Evolutionary conservation across 1,284 basidiomycete species (phyloP).

Genomic region (Schizophyllum commune): DNA sequence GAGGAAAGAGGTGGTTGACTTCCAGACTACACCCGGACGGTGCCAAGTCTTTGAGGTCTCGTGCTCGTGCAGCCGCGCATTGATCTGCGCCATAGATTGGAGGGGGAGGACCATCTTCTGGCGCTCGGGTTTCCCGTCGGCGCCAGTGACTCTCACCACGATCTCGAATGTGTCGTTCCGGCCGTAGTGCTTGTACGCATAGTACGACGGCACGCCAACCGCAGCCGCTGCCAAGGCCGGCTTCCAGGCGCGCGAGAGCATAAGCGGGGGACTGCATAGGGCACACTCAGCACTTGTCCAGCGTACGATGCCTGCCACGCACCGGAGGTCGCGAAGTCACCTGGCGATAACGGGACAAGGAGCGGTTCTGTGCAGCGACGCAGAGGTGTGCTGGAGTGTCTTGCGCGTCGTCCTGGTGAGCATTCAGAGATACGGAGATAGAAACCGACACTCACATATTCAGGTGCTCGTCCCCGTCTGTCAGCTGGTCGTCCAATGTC

Average conservation of each 20-base stretch:
- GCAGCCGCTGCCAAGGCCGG: slow-evolving; percentile 42
- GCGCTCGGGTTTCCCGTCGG: slow-evolving; percentile 54
- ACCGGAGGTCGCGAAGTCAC: background rate
- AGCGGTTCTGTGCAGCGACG: no score
- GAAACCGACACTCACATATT: no score
- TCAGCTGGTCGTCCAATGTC: background rate
- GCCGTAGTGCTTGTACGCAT: slow-evolving; percentile 31
- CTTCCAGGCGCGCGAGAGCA: slow-evolving; percentile 64
- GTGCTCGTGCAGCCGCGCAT: slow-evolving; percentile 53
- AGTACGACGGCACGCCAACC: slow-evolving; percentile 43
- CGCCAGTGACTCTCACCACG: slow-evolving; percentile 40
- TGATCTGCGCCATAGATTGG: slow-evolving; percentile 47
- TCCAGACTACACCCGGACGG: slow-evolving; percentile 53
- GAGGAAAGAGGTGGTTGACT: slow-evolving; percentile 71
- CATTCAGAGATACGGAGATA: no score
- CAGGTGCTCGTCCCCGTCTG: no score
- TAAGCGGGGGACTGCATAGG: slow-evolving; percentile 15
- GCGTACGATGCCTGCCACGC: background rate
- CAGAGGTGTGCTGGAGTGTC: no score
- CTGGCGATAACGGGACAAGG: background rate
- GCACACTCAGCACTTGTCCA: background rate
- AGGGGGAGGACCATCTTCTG: slow-evolving; percentile 46
- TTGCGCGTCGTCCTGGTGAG: no score
- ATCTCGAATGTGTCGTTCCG: slow-evolving; percentile 45
- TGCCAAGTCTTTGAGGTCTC: slow-evolving; percentile 36